These are phyloP conservation scores for Gigaspora rosea DNA, from an alignment of 192 early-diverging fungal genomes.

Conservation along the genomic window DNA sequence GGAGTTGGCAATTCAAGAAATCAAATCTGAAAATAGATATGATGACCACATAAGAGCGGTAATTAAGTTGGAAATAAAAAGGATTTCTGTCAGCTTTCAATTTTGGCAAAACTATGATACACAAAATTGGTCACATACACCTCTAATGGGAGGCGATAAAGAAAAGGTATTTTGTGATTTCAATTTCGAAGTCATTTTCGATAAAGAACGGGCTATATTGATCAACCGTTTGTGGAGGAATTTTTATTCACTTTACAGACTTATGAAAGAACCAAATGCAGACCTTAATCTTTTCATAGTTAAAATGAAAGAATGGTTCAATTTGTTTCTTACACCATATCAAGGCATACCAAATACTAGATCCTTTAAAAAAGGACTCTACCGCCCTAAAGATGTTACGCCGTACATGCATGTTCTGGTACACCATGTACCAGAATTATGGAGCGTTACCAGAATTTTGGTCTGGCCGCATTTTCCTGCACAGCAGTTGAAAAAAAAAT, in stretches of 20 bases:
- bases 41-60: background rate
- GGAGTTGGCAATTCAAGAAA: constrained; percentile 1
- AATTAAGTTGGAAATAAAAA: background rate
- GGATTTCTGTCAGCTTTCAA: background rate
- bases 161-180: background rate
- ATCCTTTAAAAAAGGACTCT: constrained; percentile 3
- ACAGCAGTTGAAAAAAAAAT: too few species aligned
- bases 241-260: background rate
- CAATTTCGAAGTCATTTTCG: background rate
- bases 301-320: background rate
- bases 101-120: background rate
- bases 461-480: too few species aligned
- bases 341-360: background rate
- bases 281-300: background rate
- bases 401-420: background rate
- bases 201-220: background rate
- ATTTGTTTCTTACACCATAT: background rate
- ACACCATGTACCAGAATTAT: too few species aligned
- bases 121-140: background rate
- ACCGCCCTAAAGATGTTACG: background rate
- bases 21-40: background rate
- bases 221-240: background rate
- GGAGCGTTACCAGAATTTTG: too few species aligned
- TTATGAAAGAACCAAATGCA: background rate
- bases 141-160: background rate